These are phyloP conservation scores for Craterostigma plantagineum DNA, from an alignment of 257 asterid genomes.

Conservation along the genomic window DNA sequence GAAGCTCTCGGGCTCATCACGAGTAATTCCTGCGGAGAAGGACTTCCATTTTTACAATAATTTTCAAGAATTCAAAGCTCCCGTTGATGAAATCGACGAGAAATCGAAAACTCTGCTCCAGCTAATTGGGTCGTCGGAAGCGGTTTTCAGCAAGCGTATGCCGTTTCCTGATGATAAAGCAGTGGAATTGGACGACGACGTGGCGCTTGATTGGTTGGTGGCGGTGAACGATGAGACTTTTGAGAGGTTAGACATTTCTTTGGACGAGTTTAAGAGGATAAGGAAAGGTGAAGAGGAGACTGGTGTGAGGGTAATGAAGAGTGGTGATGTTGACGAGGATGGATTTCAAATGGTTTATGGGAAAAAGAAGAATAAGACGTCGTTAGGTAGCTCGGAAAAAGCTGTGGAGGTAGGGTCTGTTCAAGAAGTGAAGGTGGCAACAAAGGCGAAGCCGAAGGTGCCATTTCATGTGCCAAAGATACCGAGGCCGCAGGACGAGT, in stretches of 20 bases:
- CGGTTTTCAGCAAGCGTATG: constrained; percentile 32
- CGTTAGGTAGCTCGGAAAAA: constrained; percentile 11
- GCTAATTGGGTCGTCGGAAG: constrained; percentile 36
- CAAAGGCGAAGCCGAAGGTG: constrained; percentile 54
- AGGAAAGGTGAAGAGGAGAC: constrained; percentile 57
- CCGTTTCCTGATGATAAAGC: constrained; percentile 38
- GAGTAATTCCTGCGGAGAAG: constrained; percentile 44
- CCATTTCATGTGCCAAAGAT: constrained; percentile 67
- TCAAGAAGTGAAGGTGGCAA: constrained; percentile 51
- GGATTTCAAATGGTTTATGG: constrained; percentile 72
- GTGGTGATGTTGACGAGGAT: constrained; percentile 16
- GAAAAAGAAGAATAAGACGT: constrained; percentile 38
- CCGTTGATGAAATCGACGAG: constrained; percentile 26
- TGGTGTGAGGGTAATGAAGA: constrained; percentile 29
- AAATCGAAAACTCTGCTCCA: constrained; percentile 33
- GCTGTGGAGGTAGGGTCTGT: constrained; percentile 13
- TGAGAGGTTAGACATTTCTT: constrained; percentile 53
- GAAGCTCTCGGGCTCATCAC: constrained; percentile 71
- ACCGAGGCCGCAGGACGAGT: constrained; percentile 71
- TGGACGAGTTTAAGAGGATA: constrained; percentile 43
- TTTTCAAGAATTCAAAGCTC: constrained; percentile 54
- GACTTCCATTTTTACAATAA: constrained; percentile 86
- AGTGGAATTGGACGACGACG: constrained; percentile 50
- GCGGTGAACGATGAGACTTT: constrained; percentile 50
- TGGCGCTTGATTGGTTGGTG: constrained; percentile 60